Base-by-base conservation (phyloP, 139 green algal genomes). In the Coccomyxa sp. region DNA sequence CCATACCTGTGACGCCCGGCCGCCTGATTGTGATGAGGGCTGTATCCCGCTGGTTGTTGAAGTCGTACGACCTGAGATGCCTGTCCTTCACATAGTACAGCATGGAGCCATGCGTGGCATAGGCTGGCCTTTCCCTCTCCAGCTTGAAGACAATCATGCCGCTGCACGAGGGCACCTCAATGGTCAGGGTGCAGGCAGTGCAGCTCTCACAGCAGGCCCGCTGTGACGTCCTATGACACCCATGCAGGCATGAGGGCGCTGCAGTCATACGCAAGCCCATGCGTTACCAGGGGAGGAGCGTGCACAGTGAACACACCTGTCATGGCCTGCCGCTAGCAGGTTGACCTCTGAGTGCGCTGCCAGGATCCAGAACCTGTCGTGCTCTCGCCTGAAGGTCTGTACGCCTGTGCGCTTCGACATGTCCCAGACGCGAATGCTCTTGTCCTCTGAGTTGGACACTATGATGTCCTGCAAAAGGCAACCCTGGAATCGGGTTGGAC, bases 91-190 rank as follows among this genome's bases (percentile, higher is more conserved):
- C 90, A 82, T 98, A 99, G 89, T 97, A 99, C 78, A 99, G 87
- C 27, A 78, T 91, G 78, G 81, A 83, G 36, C 88, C 87, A 82
- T 98, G 90, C 8, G 84, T 86, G 39, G 91, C 89, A 85, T 95
- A 98, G 0, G 97, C 94, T 7, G 95, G 97, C 6, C 97, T 86
- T 87, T 99, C 97, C 31, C 97, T 89, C 91, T 99, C 97, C 78
- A 99, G 89, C 91, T 99, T 99, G 90, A 99, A 99, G 41, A 99
- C 97, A 50, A 99, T 97, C 96, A 99, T 99, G 76, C 96, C 96
- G 75, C 91, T 97, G 91, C 73, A 64, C 50, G 1, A 64, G 18
- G 27, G 18, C 18, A 18, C 50, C 27, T 64, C 50, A 64, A 18
- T 64, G 50, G 2, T 12, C 50, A 64, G 4, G 50, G 22, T 18